Base-by-base conservation (phyloP, 371 early-diverging fungal species). In the Parasitella parasitica region DNA sequence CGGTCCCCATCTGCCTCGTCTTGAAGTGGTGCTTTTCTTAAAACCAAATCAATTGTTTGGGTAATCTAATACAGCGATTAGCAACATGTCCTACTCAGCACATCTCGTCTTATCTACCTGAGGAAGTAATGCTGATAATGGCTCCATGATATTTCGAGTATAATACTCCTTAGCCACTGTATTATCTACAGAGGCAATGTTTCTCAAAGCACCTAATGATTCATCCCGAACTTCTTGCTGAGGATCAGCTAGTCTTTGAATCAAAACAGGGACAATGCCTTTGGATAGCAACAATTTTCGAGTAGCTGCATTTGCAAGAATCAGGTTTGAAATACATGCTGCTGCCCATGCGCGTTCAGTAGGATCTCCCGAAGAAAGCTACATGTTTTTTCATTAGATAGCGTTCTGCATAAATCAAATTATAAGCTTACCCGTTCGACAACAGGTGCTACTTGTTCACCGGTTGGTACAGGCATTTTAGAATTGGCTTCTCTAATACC, bases 311-410 rank as follows among this genome's bases (percentile, higher is more conserved):
- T 90, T 86, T 16, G 85, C 78, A 59, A 85, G 73, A 51, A 89
- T 70, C 27, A 95, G 71, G 68, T 93, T 90, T 32, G 93, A 91
- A 13, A 92, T 80, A 57, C 94, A 90, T 6, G 95, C 90, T 8
- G 92, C 92, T 4, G 96, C 93, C 95, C 95, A 95, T 0, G 90
- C 90, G 11, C 95, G 81, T 55, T 96, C 94, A 57, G 83, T 86
- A 39, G 88, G 77, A 49, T 89, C 83, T 24, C 80, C 65, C 0
- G 87, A 82, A 5, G 76, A 74, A 13, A 93, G 69, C 90, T 91
- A 69, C 6, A 2, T 26, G 26, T 22, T n/a, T 7, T 11, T 20
- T 3, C 11, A 20, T 43, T 43, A 20, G 43, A 22, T 3, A 43
- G 11, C 5, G 18, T 43, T 41, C 22, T 43, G 43, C 43, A 43